These are phyloP conservation scores for Solanum boliviense DNA, from an alignment of 257 asterid genomes.

Conservation along the genomic window DNA sequence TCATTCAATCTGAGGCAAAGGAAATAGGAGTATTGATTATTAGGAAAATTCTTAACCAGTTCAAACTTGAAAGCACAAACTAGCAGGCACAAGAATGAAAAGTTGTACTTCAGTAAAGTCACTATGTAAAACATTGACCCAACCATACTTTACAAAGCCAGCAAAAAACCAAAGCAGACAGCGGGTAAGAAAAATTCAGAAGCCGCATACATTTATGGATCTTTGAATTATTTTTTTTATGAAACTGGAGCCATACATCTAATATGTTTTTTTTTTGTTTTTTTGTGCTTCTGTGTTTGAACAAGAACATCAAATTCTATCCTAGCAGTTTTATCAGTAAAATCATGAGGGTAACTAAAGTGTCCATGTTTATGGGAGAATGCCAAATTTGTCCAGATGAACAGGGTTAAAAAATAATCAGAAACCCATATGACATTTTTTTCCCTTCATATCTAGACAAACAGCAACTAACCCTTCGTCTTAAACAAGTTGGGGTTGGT, in stretches of 20 bases:
- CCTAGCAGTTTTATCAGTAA: neutral
- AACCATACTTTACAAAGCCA: neutral
- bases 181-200: neutral
- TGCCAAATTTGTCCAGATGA: neutral
- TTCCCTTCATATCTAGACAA: neutral
- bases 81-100: neutral
- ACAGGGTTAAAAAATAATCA: neutral
- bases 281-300: neutral
- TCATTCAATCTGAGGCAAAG: neutral
- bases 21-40: neutral
- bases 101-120: neutral
- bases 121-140: neutral
- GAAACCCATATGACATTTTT: neutral
- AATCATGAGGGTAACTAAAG: neutral
- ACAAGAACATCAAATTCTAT: neutral
- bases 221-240: accelerated
- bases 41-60: neutral
- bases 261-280: neutral
- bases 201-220: neutral
- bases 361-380: neutral
- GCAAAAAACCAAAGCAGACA: neutral
- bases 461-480: neutral
- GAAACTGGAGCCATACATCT: neutral
- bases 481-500: neutral
- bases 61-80: neutral